Percentiles rank a stretch among this genome's conserved stretches.
These are phyloP conservation scores for Trametes hirsuta DNA, from an alignment of 1,284 basidiomycete species.

Conservation along the genomic window DNA sequence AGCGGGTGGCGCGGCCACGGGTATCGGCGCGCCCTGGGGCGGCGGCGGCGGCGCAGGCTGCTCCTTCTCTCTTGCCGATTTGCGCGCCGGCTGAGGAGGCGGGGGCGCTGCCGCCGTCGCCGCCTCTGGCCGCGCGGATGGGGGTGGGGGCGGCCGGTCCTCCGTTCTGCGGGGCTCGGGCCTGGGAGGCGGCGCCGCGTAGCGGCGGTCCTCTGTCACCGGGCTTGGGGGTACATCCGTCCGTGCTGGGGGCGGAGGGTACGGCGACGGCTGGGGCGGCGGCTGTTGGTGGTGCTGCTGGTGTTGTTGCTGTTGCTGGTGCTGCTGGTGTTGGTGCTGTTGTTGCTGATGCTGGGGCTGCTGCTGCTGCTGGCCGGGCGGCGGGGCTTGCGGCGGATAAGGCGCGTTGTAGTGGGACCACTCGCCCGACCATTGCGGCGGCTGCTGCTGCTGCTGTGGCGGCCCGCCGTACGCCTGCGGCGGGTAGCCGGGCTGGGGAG, in stretches of 20 bases:
- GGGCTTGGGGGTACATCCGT: conserved; percentile 29
- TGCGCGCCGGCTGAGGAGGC: conserved; percentile 25
- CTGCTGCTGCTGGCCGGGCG: conserved; percentile 29
- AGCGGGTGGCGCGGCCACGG: conserved; percentile 11
- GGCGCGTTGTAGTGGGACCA: conserved; percentile 27
- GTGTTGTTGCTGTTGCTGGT: conserved; percentile 22
- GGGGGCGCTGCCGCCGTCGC: conserved; percentile 17
- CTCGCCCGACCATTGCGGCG: conserved; percentile 39
- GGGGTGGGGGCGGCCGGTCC: conserved; percentile 28
- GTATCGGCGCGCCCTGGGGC: conserved; percentile 19
- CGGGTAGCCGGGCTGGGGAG: conserved; percentile 33
- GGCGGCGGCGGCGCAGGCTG: conserved; percentile 22
- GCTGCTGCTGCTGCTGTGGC: conserved; percentile 36
- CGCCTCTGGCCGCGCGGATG: conserved; percentile 11
- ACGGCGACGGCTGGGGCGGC: conserved; percentile 6
- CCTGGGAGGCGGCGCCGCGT: conserved; percentile 29
- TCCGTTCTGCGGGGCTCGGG: conserved; percentile 34
- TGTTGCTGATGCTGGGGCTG: conserved; percentile 33
- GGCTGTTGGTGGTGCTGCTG: conserved; percentile 1
- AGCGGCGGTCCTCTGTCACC: conserved; percentile 27
- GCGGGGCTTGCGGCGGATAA: conserved; percentile 30
- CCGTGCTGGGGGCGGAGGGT: conserved; percentile 27
- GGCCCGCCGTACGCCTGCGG: conserved; percentile 38
- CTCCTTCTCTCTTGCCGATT: conserved; percentile 25
- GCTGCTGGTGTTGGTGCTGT: not conserved